These are phyloP conservation scores for Fomitopsis pinicola DNA, from an alignment of 1,284 basidiomycete genomes.

Conservation along the genomic window DNA sequence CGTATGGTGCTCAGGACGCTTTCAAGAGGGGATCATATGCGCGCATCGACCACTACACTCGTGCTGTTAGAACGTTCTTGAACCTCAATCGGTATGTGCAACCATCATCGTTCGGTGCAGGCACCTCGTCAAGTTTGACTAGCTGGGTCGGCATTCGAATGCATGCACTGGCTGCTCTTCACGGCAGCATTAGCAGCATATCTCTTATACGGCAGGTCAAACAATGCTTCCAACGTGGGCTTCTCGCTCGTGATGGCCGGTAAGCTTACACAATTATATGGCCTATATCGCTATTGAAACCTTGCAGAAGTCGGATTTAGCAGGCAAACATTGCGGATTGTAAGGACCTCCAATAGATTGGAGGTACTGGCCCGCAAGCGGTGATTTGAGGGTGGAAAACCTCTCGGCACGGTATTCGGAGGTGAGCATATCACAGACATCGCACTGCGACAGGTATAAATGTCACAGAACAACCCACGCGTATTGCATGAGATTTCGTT, in stretches of 20 bases:
- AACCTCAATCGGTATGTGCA: slow-evolving; percentile 44
- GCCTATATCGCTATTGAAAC: neutral
- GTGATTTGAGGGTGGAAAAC: slow-evolving; percentile 58
- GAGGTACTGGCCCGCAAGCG: slow-evolving; percentile 55
- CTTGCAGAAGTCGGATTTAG: slow-evolving; percentile 45
- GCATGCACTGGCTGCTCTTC: slow-evolving; percentile 47
- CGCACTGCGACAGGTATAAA: slow-evolving; percentile 3
- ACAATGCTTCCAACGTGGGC: slow-evolving; percentile 39
- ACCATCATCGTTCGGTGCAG: neutral
- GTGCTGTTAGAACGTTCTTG: slow-evolving; percentile 44
- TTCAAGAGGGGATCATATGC: slow-evolving; percentile 43
- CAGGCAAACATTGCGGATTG: slow-evolving; percentile 49
- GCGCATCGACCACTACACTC: slow-evolving; percentile 46
- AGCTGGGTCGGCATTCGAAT: slow-evolving; percentile 57
- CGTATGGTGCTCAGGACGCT: slow-evolving; percentile 47
- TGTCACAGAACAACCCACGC: slow-evolving; percentile 30
- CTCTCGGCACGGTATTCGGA: slow-evolving; percentile 54
- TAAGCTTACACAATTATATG: slow-evolving; percentile 11
- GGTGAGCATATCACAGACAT: slow-evolving; percentile 17
- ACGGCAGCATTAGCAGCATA: slow-evolving; percentile 50
- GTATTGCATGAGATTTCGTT: slow-evolving; percentile 48
- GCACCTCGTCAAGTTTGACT: neutral
- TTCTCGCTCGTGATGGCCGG: slow-evolving; percentile 46
- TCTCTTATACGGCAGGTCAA: slow-evolving; percentile 36
- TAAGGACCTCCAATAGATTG: slow-evolving; percentile 49